Percentiles rank a stretch among this genome's conserved stretches.
These are phyloP conservation scores for Phytophthora idaei DNA, from an alignment of 352 stramenopile species.

Conservation along the genomic window DNA sequence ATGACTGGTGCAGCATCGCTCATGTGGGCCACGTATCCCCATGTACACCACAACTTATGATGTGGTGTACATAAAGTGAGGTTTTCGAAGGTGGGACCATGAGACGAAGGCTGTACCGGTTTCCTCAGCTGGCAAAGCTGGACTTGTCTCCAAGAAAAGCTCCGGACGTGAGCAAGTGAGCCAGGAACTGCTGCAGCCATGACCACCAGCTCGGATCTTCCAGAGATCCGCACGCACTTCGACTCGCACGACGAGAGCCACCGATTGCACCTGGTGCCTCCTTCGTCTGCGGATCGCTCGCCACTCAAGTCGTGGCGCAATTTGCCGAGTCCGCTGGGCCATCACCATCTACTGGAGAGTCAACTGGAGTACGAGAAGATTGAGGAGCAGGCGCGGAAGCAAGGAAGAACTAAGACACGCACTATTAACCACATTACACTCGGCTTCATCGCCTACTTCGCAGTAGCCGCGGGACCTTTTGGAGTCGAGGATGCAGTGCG, in stretches of 20 bases:
- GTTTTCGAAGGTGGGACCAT: constrained; percentile 15
- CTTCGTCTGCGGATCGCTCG: constrained; percentile 76
- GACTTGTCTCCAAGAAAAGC: constrained; percentile 10
- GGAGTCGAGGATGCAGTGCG: constrained; percentile 80
- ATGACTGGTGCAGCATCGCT: constrained; percentile 37
- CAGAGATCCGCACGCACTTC: constrained; percentile 64
- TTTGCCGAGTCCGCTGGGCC: constrained; percentile 52
- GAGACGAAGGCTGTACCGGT: constrained; percentile 7
- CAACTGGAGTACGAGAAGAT: constrained; percentile 49
- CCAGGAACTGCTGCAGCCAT: constrained; percentile 8
- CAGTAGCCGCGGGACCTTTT: constrained; percentile 78
- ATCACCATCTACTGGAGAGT: constrained; percentile 57
- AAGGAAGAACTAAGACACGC: constrained; percentile 45
- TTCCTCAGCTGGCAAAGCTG: constrained; percentile 20
- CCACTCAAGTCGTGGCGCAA: constrained; percentile 81
- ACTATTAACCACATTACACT: constrained; percentile 86
- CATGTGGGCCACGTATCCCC: not conserved
- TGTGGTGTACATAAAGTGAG: constrained; percentile 9
- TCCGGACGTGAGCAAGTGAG: not conserved
- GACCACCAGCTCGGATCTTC: constrained; percentile 15
- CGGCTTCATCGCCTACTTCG: constrained; percentile 87
- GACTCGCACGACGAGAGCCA: constrained; percentile 60
- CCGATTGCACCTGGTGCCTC: constrained; percentile 65
- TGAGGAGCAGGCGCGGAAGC: constrained; percentile 34
- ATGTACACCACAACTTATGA: not conserved